These are phyloP conservation scores for Acacia acuminata DNA, from an alignment of 306 rosid genomes.

Conservation along the genomic window DNA sequence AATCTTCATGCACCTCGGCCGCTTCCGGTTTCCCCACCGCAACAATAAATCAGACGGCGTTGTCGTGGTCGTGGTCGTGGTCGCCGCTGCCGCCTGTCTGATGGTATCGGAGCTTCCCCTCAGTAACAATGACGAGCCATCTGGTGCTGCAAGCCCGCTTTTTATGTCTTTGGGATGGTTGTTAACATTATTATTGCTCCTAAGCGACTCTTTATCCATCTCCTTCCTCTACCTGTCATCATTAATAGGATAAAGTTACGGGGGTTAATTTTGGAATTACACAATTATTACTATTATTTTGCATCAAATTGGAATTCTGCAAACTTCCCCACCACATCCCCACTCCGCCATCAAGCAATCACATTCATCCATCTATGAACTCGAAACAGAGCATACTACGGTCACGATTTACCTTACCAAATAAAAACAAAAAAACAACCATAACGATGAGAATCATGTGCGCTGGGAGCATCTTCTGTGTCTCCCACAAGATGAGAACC, in stretches of 20 bases:
- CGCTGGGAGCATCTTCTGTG: constrained; percentile 11
- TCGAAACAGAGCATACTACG: neutral
- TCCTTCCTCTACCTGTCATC: constrained; percentile 40
- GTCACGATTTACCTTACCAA: neutral
- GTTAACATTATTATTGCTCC: constrained; percentile 24
- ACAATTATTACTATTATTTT: constrained; percentile 17
- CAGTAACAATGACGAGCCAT: constrained; percentile 50
- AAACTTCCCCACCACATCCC: neutral
- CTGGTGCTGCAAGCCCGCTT: constrained; percentile 29
- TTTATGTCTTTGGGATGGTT: constrained; percentile 42
- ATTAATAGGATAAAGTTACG: constrained; percentile 14
- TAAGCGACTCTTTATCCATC: constrained; percentile 69
- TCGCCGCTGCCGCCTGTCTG: constrained; percentile 19
- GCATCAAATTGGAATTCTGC: constrained; percentile 18
- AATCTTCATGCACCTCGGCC: constrained; percentile 88
- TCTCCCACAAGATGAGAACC: constrained; percentile 11
- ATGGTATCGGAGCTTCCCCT: constrained; percentile 52
- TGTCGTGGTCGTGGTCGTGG: constrained; percentile 23
- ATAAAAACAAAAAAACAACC: neutral
- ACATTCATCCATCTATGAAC: neutral
- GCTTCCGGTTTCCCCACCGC: constrained; percentile 95
- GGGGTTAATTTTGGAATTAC: constrained; percentile 39
- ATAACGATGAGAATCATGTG: neutral
- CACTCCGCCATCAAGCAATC: neutral
- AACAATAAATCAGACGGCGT: constrained; percentile 66